Percentiles rank a stretch among this genome's conserved stretches.
Conservation (phyloP, 2,329 filamentous ascomycete species). For the Paraconiothyrium sp. region DNA sequence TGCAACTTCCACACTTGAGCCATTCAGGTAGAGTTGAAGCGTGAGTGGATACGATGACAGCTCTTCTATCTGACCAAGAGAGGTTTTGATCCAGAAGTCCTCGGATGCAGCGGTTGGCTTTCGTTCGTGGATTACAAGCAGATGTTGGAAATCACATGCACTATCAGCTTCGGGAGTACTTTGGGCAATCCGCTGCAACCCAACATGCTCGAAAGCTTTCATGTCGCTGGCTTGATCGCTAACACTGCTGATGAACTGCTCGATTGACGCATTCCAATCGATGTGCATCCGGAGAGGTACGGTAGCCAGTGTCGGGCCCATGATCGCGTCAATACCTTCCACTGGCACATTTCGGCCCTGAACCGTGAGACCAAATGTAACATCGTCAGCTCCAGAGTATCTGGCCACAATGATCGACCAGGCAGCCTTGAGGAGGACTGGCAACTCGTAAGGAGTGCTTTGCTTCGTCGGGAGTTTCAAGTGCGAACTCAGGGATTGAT, state of each 20-base stretch:
- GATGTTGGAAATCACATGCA: constrained; percentile 5
- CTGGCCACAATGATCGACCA: neutral
- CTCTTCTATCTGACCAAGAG: neutral
- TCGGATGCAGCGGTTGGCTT: neutral
- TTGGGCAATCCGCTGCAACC: neutral
- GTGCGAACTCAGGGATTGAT: neutral
- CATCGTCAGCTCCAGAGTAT: neutral
- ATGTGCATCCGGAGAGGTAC: constrained; percentile 6
- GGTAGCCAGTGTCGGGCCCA: constrained; percentile 2
- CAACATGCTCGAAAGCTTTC: constrained; percentile 6
- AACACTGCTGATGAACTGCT: neutral
- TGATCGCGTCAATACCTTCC: neutral
- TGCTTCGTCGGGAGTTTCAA: neutral
- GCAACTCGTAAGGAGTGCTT: neutral
- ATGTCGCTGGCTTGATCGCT: neutral
- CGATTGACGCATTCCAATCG: neutral
- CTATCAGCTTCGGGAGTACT: neutral
- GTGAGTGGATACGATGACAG: neutral
- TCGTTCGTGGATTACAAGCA: constrained; percentile 6
- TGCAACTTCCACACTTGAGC: neutral
- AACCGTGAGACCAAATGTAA: constrained; percentile 4
- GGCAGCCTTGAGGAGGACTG: neutral
- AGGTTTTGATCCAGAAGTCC: neutral
- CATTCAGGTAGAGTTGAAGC: neutral
- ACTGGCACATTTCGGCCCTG: constrained; percentile 4